Percentiles rank a stretch among this genome's conserved stretches.
Conservation (phyloP, 192 early-diverging fungal species). For the Backusella luteola region DNA sequence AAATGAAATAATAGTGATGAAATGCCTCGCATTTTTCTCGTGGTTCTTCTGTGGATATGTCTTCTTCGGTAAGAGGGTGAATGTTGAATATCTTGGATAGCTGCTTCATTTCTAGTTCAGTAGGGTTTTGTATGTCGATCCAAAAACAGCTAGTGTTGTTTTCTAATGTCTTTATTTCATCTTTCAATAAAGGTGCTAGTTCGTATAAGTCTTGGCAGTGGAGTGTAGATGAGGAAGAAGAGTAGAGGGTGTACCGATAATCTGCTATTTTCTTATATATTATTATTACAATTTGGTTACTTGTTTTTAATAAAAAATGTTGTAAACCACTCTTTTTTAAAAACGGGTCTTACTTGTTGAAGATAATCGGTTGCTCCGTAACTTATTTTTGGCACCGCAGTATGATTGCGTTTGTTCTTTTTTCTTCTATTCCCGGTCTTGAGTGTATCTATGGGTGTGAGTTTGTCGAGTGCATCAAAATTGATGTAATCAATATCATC, state of each 20-base stretch:
- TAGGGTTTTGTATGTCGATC: slow-evolving; percentile 61
- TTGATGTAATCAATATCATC: background rate
- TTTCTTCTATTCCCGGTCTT: background rate
- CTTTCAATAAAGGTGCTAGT: background rate
- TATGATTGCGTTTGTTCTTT: background rate
- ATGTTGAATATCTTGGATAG: slow-evolving; percentile 62
- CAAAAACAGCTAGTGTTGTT: slow-evolving; percentile 53
- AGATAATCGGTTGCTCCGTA: background rate
- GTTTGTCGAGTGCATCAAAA: background rate
- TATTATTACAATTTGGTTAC: background rate
- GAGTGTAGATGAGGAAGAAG: background rate
- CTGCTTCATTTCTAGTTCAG: slow-evolving; percentile 51
- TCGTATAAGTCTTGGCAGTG: background rate
- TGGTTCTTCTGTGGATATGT: slow-evolving; percentile 84
- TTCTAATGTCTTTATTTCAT: background rate
- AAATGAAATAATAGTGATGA: slow-evolving; percentile 88
- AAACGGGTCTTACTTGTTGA: background rate
- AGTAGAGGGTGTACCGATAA: background rate
- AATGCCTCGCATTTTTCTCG: slow-evolving; percentile 94
- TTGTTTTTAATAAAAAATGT: background rate
- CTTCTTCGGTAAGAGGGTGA: slow-evolving; percentile 83
- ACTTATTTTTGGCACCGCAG: background rate
- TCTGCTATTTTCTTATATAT: background rate
- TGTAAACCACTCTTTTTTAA: no score
- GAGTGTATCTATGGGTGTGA: background rate